Conservation (phyloP, 2,329 filamentous ascomycete species). For the Bisporella sp. region DNA sequence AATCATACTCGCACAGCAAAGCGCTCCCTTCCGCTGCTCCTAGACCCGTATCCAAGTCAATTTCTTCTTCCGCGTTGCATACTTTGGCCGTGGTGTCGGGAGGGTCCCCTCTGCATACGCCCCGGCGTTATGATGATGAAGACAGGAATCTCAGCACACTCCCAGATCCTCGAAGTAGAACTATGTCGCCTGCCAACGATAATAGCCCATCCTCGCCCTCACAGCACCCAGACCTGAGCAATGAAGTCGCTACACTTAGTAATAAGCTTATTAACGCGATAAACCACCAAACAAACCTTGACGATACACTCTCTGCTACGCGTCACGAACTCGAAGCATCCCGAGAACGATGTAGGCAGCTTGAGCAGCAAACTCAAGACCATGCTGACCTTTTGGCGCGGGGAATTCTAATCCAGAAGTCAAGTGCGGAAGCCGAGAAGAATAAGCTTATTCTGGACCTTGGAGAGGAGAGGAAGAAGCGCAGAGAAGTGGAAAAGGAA, state of each 20-base stretch:
- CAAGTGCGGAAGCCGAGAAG: slow-evolving; percentile 68
- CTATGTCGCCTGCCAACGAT: slow-evolving; percentile 38
- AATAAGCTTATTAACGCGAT: slow-evolving; percentile 96
- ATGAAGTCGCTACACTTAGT: slow-evolving; percentile 83
- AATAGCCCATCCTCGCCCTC: slow-evolving; percentile 26
- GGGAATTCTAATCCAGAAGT: slow-evolving; percentile 69
- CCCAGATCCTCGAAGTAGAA: slow-evolving; percentile 54
- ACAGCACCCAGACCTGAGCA: slow-evolving; percentile 49
- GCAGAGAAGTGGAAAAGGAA: slow-evolving; percentile 63
- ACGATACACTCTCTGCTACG: slow-evolving; percentile 78
- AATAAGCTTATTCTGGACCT: slow-evolving; percentile 49
- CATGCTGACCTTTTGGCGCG: slow-evolving; percentile 63
- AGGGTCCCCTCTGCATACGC: slow-evolving; percentile 15
- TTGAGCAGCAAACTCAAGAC: slow-evolving; percentile 57
- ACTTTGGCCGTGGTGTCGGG: slow-evolving; percentile 29
- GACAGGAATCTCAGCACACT: slow-evolving; percentile 62
- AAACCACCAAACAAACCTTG: slow-evolving; percentile 88
- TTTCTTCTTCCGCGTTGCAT: slow-evolving; percentile 31
- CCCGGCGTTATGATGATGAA: slow-evolving; percentile 34
- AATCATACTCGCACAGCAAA: slow-evolving; percentile 40
- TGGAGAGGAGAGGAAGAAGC: slow-evolving; percentile 57
- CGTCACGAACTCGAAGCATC: slow-evolving; percentile 76
- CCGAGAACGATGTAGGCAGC: slow-evolving; percentile 55
- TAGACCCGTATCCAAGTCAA: slow-evolving; percentile 28
- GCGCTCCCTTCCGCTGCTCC: slow-evolving; percentile 28